Conservation (phyloP, 805 yeast species). For the Kazachstania africana region DNA sequence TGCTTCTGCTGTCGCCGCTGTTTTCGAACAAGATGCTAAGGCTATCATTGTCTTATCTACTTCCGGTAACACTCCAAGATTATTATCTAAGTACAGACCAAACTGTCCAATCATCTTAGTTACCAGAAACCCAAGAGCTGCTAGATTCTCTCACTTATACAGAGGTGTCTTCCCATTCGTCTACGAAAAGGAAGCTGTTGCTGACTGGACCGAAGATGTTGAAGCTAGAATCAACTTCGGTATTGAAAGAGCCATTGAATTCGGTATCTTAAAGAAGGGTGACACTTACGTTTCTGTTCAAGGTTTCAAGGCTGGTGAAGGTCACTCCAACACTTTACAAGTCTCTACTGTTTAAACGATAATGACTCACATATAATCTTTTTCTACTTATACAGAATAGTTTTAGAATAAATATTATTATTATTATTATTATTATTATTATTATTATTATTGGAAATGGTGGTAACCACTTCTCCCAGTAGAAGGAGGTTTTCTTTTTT, state of each 20-base stretch:
- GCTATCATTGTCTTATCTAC: conserved; percentile 95
- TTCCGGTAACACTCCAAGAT: conserved; percentile 90
- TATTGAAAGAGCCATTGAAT: conserved; percentile 73
- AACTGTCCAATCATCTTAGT: conserved; percentile 95
- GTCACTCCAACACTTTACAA: conserved; percentile 98
- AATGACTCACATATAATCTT: conserved; percentile 1
- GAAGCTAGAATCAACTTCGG: conserved; percentile 92
- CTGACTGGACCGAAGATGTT: conserved; percentile 93
- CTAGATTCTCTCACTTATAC: conserved; percentile 91
- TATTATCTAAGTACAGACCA: conserved; percentile 96
- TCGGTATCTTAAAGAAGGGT: conserved; percentile 79
- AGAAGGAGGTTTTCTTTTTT: too few relatives aligned
- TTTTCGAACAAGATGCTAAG: conserved; percentile 91
- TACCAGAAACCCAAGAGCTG: conserved; percentile 87
- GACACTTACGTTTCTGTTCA: conserved; percentile 89
- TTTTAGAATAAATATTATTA: neutral
- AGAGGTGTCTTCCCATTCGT: conserved; percentile 98
- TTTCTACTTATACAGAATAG: neutral
- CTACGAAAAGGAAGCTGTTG: conserved; percentile 45
- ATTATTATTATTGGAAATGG: too few relatives aligned
- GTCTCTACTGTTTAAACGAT: conserved; percentile 66
- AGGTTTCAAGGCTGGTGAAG: conserved; percentile 98
- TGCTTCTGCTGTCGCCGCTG: conserved; percentile 91
- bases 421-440: too few relatives aligned
- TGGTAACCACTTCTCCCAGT: too few relatives aligned